phyloP scores from a whole-genome alignment of 164 flowering plant species.

The Annona squamosa region DNA sequence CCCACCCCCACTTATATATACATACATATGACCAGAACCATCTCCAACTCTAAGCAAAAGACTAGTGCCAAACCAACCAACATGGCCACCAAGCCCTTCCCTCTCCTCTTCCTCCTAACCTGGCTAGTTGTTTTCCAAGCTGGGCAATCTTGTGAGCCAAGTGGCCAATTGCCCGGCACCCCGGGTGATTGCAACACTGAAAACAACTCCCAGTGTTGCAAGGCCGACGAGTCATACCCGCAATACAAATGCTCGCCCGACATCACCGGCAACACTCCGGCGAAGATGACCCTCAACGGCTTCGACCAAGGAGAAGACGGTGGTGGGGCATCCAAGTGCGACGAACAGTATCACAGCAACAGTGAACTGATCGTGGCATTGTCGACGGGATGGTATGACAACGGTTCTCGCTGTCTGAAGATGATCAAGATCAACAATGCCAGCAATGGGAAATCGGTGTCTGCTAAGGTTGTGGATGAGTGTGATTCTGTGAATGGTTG shows the following conservation, averaged over 20 bases:
- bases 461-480: constrained; percentile 8
- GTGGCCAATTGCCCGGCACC: not conserved
- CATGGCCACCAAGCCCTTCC: not conserved
- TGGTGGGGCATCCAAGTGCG: constrained; percentile 23
- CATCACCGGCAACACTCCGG: constrained; percentile 12
- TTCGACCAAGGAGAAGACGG: constrained; percentile 20
- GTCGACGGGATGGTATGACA: constrained; percentile 5
- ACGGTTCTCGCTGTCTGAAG: not conserved
- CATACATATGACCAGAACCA: no score
- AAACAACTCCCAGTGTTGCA: not conserved
- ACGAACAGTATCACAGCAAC: constrained; percentile 6
- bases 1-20: no score
- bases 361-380: constrained; percentile 1
- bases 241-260: constrained; percentile 14
- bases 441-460: constrained; percentile 2
- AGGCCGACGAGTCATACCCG: constrained; percentile 6
- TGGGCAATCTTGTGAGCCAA: not conserved
- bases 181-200: constrained; percentile 1
- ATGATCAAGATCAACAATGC: not conserved
- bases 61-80: not conserved
- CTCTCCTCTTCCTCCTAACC: not conserved
- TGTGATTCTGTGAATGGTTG: constrained; percentile 6
- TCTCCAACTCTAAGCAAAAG: no score
- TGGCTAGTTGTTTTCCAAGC: not conserved
- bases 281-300: constrained; percentile 15